phyloP scores from a whole-genome alignment of 306 rosid species.

The barrel medic (Medicago truncatula) region DNA sequence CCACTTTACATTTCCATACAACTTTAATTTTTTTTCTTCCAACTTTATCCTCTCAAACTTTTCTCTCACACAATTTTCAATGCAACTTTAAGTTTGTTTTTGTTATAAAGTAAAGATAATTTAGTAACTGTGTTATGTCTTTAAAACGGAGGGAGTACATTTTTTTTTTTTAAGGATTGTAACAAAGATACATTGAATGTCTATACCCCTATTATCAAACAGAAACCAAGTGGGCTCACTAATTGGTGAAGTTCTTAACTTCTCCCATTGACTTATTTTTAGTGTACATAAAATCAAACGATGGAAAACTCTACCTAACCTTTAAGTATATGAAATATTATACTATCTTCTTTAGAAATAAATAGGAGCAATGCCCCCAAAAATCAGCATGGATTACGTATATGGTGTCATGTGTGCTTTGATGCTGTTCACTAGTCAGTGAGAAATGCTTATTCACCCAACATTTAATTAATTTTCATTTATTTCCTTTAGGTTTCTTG shows the following conservation, averaged over 20 bases:
- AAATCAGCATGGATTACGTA: slow-evolving; percentile 35
- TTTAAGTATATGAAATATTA: slow-evolving; percentile 9
- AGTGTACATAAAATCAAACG: slow-evolving; percentile 24
- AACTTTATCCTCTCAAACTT: too few relatives aligned
- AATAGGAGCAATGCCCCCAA: slow-evolving; percentile 18
- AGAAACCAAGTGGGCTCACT: slow-evolving; percentile 39
- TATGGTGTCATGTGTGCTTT: slow-evolving; percentile 24
- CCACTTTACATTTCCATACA: too few relatives aligned
- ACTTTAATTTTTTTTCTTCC: too few relatives aligned
- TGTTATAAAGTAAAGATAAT: too few relatives aligned
- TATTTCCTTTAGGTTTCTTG: slow-evolving; percentile 29
- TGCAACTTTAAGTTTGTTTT: too few relatives aligned
- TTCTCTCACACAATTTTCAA: too few relatives aligned
- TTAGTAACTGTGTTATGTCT: too few relatives aligned
- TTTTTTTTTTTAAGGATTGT: too few relatives aligned
- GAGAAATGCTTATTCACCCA: slow-evolving; percentile 16
- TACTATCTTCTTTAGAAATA: neutral
- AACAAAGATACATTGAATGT: slow-evolving; percentile 28
- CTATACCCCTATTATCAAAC: slow-evolving; percentile 32
- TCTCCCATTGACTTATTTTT: slow-evolving; percentile 41
- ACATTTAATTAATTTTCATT: slow-evolving; percentile 26
- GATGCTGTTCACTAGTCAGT: slow-evolving; percentile 3
- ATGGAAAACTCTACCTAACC: slow-evolving; percentile 47
- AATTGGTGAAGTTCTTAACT: slow-evolving; percentile 41
- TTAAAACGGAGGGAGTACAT: too few relatives aligned